A percentile compares a stretch with the other conserved stretches of the same genome.
Evolutionary conservation across 2,329 filamentous ascomycete genomes (phyloP).

Genomic region (Diaporthe vaccinii): DNA sequence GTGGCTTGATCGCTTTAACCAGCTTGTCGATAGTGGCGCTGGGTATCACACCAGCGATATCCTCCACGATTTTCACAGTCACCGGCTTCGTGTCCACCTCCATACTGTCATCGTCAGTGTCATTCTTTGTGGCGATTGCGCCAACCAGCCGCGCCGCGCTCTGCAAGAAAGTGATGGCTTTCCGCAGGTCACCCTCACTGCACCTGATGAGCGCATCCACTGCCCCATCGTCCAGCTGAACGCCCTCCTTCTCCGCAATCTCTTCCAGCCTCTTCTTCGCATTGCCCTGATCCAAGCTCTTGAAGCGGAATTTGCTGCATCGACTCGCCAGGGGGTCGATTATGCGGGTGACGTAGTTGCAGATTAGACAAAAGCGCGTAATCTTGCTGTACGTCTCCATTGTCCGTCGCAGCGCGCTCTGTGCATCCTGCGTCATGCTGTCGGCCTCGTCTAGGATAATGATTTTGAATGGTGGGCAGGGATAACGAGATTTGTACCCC

Average conservation of each 20-base stretch:
- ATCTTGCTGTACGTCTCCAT: slow-evolving; percentile 99
- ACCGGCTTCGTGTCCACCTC: slow-evolving; percentile 73
- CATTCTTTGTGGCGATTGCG: slow-evolving; percentile 64
- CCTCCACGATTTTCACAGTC: slow-evolving; percentile 85
- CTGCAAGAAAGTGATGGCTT: slow-evolving; percentile 96
- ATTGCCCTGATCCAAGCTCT: slow-evolving; percentile 90
- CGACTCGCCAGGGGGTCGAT: slow-evolving; percentile 95
- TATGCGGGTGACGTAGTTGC: slow-evolving; percentile 98
- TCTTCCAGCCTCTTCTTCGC: slow-evolving; percentile 83
- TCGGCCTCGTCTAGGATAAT: slow-evolving; percentile 98
- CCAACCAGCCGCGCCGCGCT: slow-evolving; percentile 92
- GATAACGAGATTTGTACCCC: slow-evolving; percentile 79
- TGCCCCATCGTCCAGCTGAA: slow-evolving; percentile 82
- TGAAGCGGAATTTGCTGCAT: slow-evolving; percentile 98
- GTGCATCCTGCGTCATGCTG: slow-evolving; percentile 98
- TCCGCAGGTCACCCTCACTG: slow-evolving; percentile 93
- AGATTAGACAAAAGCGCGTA: slow-evolving; percentile 96
- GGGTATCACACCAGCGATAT: slow-evolving; percentile 96
- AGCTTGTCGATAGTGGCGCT: slow-evolving; percentile 78
- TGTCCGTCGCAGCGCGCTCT: slow-evolving; percentile 90
- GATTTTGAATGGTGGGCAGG: slow-evolving; percentile 98
- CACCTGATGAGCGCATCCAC: slow-evolving; percentile 87
- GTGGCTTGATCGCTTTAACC: slow-evolving; percentile 81
- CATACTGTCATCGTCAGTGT: slow-evolving; percentile 65
- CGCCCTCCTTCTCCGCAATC: slow-evolving; percentile 85